These are phyloP conservation scores for Tolypocladium album DNA, from an alignment of 2,329 filamentous ascomycete genomes.

Conservation along the genomic window DNA sequence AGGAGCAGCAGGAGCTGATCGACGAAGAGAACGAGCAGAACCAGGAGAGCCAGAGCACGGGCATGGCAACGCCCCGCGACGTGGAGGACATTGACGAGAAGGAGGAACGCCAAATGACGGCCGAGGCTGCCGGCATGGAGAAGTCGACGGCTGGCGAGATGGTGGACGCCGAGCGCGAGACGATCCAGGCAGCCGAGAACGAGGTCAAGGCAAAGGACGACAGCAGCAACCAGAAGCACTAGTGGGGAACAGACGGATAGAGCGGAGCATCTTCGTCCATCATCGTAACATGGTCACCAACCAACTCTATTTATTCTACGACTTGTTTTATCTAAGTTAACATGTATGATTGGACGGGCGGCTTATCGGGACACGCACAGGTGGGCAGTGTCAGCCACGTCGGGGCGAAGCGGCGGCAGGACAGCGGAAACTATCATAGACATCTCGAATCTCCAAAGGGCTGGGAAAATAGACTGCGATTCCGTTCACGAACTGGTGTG, in stretches of 20 bases:
- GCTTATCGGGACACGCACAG: background rate
- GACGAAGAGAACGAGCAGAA: constrained; percentile 94
- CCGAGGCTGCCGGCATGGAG: constrained; percentile 35
- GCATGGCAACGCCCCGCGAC: constrained; percentile 69
- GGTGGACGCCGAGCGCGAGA: constrained; percentile 42
- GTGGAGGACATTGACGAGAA: constrained; percentile 91
- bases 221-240: background rate
- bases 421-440: background rate
- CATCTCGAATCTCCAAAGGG: background rate
- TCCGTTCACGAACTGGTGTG: background rate
- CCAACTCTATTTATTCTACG: background rate
- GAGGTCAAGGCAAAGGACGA: constrained; percentile 10
- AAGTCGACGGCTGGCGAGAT: constrained; percentile 43
- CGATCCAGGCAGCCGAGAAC: constrained; percentile 16
- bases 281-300: background rate
- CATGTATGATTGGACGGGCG: background rate
- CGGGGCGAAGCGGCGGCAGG: background rate
- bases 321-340: background rate
- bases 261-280: background rate
- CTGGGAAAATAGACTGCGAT: background rate
- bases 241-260: background rate
- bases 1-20: constrained; percentile 97
- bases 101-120: constrained; percentile 55
- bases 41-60: constrained; percentile 65
- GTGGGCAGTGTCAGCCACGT: background rate